phyloP scores from a whole-genome alignment of 169 alveolate genomes.

The Amoebophrya sp. region DNA sequence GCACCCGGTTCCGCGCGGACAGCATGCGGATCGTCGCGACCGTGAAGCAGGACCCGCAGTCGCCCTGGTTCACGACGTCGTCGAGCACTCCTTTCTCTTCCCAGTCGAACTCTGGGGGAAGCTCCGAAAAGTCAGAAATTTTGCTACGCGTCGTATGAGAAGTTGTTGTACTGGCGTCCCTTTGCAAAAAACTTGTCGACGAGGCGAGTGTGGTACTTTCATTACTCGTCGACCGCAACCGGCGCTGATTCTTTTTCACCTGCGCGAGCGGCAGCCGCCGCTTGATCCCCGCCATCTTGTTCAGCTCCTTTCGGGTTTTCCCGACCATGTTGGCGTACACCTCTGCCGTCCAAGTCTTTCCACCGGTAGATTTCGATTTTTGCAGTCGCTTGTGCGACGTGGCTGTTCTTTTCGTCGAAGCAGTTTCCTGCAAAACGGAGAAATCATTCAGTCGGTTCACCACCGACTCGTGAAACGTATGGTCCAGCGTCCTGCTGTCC shows the following conservation, averaged over 20 bases:
- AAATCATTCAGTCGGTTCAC: too few species aligned
- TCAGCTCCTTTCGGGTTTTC: not conserved
- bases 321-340: not conserved
- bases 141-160: too few species aligned
- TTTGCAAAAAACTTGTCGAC: too few species aligned
- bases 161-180: too few species aligned
- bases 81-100: not conserved
- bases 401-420: too few species aligned
- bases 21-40: slow-evolving; percentile 55
- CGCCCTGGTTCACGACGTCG: slow-evolving; percentile 35
- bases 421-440: too few species aligned
- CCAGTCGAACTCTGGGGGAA: not conserved
- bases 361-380: too few species aligned
- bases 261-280: not conserved
- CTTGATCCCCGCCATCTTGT: slow-evolving; percentile 13
- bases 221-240: not conserved
- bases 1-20: slow-evolving; percentile 46
- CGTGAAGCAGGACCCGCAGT: slow-evolving; percentile 55
- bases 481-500: too few species aligned
- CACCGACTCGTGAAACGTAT: too few species aligned
- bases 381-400: too few species aligned
- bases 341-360: not conserved
- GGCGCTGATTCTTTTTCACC: not conserved
- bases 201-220: too few species aligned
- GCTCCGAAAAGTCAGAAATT: too few species aligned